phyloP scores from a whole-genome alignment of 345 rosid species.

The Balakata baccata region DNA sequence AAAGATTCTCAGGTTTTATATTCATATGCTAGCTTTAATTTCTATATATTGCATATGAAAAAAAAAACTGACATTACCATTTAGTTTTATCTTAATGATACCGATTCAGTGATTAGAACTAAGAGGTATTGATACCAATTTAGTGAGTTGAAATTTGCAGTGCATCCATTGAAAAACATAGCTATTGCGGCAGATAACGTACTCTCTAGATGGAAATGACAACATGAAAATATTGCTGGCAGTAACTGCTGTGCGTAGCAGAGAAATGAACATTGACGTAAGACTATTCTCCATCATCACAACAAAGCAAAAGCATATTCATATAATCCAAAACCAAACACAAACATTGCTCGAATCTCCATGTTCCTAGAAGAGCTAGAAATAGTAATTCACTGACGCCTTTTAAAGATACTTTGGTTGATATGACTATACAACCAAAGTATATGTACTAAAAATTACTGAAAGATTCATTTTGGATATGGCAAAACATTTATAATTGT shows the following conservation, averaged over 20 bases:
- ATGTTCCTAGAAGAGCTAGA: not conserved
- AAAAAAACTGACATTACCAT: no score
- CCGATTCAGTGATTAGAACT: no score
- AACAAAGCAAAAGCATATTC: slow-evolving; percentile 3
- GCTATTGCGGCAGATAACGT: no score
- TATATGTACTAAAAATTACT: not conserved
- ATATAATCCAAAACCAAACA: not conserved
- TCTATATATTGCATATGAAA: no score
- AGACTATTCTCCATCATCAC: slow-evolving; percentile 4
- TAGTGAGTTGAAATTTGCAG: no score
- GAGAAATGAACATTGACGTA: not conserved
- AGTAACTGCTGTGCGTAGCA: not conserved
- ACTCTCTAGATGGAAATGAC: not conserved
- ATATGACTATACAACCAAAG: slow-evolving; percentile 14
- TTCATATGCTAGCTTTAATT: no score
- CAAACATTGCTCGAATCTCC: not conserved
- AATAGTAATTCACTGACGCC: not conserved
- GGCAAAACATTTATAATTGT: no score
- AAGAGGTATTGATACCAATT: no score
- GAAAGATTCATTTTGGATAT: slow-evolving; percentile 9
- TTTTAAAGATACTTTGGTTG: slow-evolving; percentile 17
- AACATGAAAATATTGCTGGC: not conserved
- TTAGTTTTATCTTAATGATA: no score
- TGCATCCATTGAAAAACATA: no score
- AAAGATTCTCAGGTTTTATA: not conserved